Evolutionary conservation across 257 asterid species (phyloP).

Genomic region (Orobanche coerulescens): DNA sequence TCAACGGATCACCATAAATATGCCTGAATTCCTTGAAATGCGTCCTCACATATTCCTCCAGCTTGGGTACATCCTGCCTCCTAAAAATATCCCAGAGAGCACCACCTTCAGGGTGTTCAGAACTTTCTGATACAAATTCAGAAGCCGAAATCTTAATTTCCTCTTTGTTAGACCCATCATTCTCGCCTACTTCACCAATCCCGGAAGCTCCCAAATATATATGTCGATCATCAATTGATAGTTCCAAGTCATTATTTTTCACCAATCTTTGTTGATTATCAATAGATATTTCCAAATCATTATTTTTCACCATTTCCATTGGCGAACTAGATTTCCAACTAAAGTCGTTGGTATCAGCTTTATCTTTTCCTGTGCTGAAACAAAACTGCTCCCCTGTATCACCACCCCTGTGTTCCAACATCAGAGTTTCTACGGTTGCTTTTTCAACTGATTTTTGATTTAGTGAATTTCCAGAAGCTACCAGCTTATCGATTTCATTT

Average conservation of each 20-base stretch:
- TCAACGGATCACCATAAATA: slow-evolving; percentile 37
- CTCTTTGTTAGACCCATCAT: slow-evolving; percentile 19
- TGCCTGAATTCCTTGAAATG: slow-evolving; percentile 59
- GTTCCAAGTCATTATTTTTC: slow-evolving; percentile 10
- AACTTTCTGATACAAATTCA: slow-evolving; percentile 24
- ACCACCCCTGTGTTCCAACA: slow-evolving; percentile 4
- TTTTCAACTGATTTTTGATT: slow-evolving; percentile 14
- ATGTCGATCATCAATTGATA: slow-evolving; percentile 9
- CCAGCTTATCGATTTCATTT: slow-evolving; percentile 13
- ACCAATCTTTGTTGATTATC: slow-evolving; percentile 9
- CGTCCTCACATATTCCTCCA: slow-evolving; percentile 48
- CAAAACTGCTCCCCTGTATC: not conserved
- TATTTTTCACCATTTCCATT: slow-evolving; percentile 14
- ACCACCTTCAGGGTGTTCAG: slow-evolving; percentile 47
- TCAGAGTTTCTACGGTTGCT: slow-evolving; percentile 2
- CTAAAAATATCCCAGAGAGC: slow-evolving; percentile 96
- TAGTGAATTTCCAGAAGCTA: slow-evolving; percentile 15
- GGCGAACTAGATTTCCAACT: slow-evolving; percentile 11
- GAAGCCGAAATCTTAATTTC: slow-evolving; percentile 17
- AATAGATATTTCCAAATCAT: not conserved
- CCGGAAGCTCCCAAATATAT: slow-evolving; percentile 20
- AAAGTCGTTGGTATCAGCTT: slow-evolving; percentile 6
- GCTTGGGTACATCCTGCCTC: slow-evolving; percentile 68
- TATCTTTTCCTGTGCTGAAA: not conserved
- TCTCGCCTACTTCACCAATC: slow-evolving; percentile 16